phyloP scores from a whole-genome alignment of 2,329 filamentous ascomycete genomes.

The Cordyceps pruinosa region DNA sequence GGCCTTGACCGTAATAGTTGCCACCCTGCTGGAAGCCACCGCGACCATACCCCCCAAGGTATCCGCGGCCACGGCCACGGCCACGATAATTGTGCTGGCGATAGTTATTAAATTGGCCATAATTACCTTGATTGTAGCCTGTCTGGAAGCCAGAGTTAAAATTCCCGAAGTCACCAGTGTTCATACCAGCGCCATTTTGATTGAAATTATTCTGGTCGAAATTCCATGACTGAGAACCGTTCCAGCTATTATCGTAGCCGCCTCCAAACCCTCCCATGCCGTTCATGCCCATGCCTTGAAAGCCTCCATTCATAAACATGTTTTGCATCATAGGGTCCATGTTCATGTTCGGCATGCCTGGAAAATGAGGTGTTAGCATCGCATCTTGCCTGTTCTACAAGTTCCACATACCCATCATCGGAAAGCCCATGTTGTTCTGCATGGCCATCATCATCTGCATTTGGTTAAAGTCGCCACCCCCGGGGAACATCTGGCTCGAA shows the following conservation, averaged over 20 bases:
- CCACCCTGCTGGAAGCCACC: constrained; percentile 45
- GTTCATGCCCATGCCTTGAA: constrained; percentile 70
- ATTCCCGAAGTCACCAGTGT: constrained; percentile 71
- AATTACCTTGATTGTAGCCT: constrained; percentile 79
- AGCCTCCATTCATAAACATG: constrained; percentile 74
- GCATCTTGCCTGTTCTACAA: not conserved
- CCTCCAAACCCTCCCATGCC: constrained; percentile 71
- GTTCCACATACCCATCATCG: constrained; percentile 76
- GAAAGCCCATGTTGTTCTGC: constrained; percentile 62
- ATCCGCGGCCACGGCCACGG: constrained; percentile 59
- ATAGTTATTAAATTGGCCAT: constrained; percentile 77
- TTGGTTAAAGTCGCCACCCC: constrained; percentile 62
- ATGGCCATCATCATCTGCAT: constrained; percentile 78
- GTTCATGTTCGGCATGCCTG: constrained; percentile 74
- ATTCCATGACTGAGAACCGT: constrained; percentile 76
- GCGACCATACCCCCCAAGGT: constrained; percentile 48
- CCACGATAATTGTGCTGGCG: constrained; percentile 58
- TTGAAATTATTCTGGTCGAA: constrained; percentile 84
- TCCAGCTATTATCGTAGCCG: constrained; percentile 70
- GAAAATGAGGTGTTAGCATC: not conserved
- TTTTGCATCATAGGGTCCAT: constrained; percentile 80
- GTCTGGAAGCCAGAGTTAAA: constrained; percentile 71
- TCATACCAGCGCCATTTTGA: constrained; percentile 77
- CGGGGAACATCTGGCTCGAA: constrained; percentile 52
- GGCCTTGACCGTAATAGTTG: constrained; percentile 30